A percentile compares a stretch with the other conserved stretches of the same genome.
Evolutionary conservation across 108 stramenopile species (phyloP).

Genomic region (Chaetoceros muelleri): DNA sequence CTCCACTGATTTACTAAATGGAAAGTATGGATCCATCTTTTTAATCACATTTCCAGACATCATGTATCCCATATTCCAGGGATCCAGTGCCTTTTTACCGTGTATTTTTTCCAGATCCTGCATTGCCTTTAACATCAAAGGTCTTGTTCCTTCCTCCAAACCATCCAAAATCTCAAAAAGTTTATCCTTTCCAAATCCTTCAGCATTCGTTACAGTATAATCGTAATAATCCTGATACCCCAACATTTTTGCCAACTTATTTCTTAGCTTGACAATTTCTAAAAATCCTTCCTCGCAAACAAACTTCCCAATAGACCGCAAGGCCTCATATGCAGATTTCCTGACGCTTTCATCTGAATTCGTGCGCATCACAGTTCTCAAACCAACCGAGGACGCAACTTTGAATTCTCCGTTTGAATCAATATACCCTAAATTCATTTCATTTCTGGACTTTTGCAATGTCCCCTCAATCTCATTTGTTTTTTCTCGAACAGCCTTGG

Average conservation of each 20-base stretch:
- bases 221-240: conserved; percentile 60
- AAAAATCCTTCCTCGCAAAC: conserved; percentile 58
- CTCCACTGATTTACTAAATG: conserved; percentile 46
- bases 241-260: conserved; percentile 36
- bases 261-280: conserved; percentile 54
- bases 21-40: conserved; percentile 73
- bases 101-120: conserved; percentile 30
- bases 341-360: conserved; percentile 36
- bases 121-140: conserved; percentile 39
- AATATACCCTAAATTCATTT: conserved; percentile 31
- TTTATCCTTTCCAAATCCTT: conserved; percentile 50
- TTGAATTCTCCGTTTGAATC: conserved; percentile 27
- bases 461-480: conserved; percentile 40
- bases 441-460: conserved; percentile 42
- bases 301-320: conserved; percentile 51
- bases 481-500: conserved; percentile 33
- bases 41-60: conserved; percentile 53
- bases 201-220: conserved; percentile 59
- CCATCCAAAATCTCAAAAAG: conserved; percentile 62
- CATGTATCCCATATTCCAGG: conserved; percentile 46
- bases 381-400: conserved; percentile 40
- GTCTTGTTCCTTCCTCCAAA: conserved; percentile 43
- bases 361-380: conserved; percentile 42
- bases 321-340: conserved; percentile 51
- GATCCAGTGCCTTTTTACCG: conserved; percentile 37